phyloP scores from a whole-genome alignment of 2,329 filamentous ascomycete species.

The Stachybotrys elegans region DNA sequence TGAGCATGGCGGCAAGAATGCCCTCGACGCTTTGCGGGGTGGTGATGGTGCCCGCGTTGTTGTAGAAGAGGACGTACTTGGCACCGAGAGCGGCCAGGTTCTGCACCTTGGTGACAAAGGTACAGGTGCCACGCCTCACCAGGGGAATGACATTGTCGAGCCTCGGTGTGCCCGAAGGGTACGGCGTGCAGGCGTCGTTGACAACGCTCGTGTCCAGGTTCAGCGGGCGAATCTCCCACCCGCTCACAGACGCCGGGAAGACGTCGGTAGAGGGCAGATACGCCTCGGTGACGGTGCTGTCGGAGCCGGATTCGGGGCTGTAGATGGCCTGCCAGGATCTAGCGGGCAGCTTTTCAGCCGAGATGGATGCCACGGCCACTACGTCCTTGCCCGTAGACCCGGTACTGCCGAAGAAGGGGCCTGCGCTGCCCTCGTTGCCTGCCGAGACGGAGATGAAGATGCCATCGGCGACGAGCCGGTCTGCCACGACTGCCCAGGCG shows the following conservation, averaged over 20 bases:
- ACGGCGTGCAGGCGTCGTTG: slow-evolving; percentile 32
- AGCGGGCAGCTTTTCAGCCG: slow-evolving; percentile 13
- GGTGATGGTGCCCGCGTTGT: slow-evolving; percentile 13
- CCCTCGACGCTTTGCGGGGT: slow-evolving; percentile 9
- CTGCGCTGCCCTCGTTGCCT: slow-evolving; percentile 37
- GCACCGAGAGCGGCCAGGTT: slow-evolving; percentile 21
- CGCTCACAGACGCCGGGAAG: slow-evolving; percentile 7
- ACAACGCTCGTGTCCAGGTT: slow-evolving; percentile 13
- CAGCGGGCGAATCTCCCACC: slow-evolving; percentile 18
- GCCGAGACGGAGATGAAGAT: slow-evolving; percentile 37
- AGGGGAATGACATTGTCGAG: slow-evolving; percentile 35
- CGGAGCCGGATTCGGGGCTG: background rate
- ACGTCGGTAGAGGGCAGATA: slow-evolving; percentile 12
- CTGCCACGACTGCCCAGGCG: slow-evolving; percentile 26
- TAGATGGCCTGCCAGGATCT: slow-evolving; percentile 21
- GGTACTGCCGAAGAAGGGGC: slow-evolving; percentile 34
- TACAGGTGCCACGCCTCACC: slow-evolving; percentile 29
- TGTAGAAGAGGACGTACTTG: slow-evolving; percentile 24
- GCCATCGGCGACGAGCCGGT: slow-evolving; percentile 31
- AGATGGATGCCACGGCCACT: slow-evolving; percentile 38
- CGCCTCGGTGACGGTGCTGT: background rate
- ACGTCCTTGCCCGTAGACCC: slow-evolving; percentile 37
- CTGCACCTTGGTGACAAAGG: slow-evolving; percentile 17
- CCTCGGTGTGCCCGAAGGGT: slow-evolving; percentile 31
- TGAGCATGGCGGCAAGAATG: slow-evolving; percentile 11